A percentile compares a stretch with the other conserved stretches of the same genome.
Evolutionary conservation across 805 yeast genomes (phyloP).

Genomic region (Saccharomyces jurei): DNA sequence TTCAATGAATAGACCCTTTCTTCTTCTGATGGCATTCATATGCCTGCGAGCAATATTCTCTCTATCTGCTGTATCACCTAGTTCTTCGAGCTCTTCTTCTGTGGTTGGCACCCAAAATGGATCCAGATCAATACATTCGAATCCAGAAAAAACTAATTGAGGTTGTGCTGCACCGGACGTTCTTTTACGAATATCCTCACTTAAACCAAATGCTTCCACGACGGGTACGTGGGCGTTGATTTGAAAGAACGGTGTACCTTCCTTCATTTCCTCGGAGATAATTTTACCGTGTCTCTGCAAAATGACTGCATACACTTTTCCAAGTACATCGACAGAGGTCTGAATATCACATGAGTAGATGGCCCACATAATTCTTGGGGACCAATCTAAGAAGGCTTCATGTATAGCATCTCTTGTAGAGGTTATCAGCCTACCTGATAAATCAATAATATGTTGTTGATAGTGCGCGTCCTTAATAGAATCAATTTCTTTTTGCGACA

Average conservation of each 20-base stretch:
- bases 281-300: slow-evolving; percentile 82
- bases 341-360: slow-evolving; percentile 93
- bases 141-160: slow-evolving; percentile 85
- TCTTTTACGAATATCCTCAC: slow-evolving; percentile 86
- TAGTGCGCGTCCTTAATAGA: slow-evolving; percentile 17
- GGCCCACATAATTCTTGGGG: slow-evolving; percentile 87
- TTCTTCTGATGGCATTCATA: slow-evolving; percentile 70
- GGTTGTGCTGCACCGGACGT: slow-evolving; percentile 98
- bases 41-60: slow-evolving; percentile 86
- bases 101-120: slow-evolving; percentile 99
- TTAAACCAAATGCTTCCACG: slow-evolving; percentile 91
- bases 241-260: slow-evolving; percentile 94
- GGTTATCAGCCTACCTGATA: slow-evolving; percentile 68
- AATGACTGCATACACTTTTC: slow-evolving; percentile 90
- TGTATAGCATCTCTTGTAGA: slow-evolving; percentile 68
- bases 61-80: slow-evolving; percentile 87
- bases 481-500: slow-evolving; percentile 25
- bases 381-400: slow-evolving; percentile 62
- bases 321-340: slow-evolving; percentile 87
- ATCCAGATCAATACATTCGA: slow-evolving; percentile 77
- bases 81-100: slow-evolving; percentile 87
- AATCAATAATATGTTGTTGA: slow-evolving; percentile 34
- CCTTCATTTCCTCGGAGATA: slow-evolving; percentile 89
- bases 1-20: slow-evolving; percentile 85
- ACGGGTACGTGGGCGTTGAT: slow-evolving; percentile 83